Evolutionary conservation across 352 stramenopile genomes (phyloP), one percentile per base, ranked within the genome.

Genomic region (Albugo candida): DNA sequence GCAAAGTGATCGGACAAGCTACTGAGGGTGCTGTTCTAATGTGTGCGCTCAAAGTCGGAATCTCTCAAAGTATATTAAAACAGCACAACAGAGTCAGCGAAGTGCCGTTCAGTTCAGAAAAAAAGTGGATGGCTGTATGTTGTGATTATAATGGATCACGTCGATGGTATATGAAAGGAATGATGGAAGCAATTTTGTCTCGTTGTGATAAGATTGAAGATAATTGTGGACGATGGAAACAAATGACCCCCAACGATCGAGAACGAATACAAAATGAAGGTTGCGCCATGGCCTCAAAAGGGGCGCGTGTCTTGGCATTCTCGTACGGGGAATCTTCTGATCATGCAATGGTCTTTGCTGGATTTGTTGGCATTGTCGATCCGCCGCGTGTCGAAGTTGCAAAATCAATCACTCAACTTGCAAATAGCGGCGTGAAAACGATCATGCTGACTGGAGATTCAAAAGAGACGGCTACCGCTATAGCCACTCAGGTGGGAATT

Each of bases 111-210:
- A 95, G 72, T 47, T 97, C 84, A 19, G 92, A 97, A 49, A 86
- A 92, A 47, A 98, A 98, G 56, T 84, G 81, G 62, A 98, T 98
- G 93, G 92, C 96, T 54, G 87, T 97, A 18, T 83, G 70, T 46
- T 81, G 70, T 42, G 70, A 83, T 38, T 55, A 65, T 24, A 67
- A 70, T 48, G 58, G 60, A 0, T 64, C 61, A 19, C 73, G 63
- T 31, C 70, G 62, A 34, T 89, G 72, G 70, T 67, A 86, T 41
- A 53, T 83, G 24, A 87, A 86, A 64, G 80, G 63, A 40, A 86
- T 92, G 78, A 81, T 70, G 14, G 74, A 91, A 53, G 67, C 74
- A 16, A 86, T 86, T 43, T 48, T 91, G 31, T 61, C 72, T 5
- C 64, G 67, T 35, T 84, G 75, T 37, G 70, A 83, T 52, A 72